Evolutionary conservation across 441 rosid species (phyloP), one percentile per base, ranked within the genome.

Genomic region (Sinapis alba): DNA sequence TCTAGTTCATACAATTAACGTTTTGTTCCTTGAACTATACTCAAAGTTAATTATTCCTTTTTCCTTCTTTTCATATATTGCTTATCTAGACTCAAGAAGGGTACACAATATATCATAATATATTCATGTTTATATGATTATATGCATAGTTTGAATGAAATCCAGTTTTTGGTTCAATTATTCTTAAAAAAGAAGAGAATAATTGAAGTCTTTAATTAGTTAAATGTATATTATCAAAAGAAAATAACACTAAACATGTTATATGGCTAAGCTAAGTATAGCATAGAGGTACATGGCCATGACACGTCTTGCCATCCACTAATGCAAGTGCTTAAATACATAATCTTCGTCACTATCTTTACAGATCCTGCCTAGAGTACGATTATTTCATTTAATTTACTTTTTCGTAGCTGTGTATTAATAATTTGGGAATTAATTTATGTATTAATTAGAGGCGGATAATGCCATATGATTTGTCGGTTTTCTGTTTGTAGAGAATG

Each of bases 311-410:
- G 62, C 62, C 67, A 78, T 72, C 74, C 74, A 78, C 81, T 45
- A 23, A 78, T 78, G 81, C 60, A 72, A 78, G 78, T 78, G 81
- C 71, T 68, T 73, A 73, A 74, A 78, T 73, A 64, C 78, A 78
- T 78, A 73, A 73, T 32, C 62, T 73, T 73, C 71, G 57, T 72
- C 77, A 72, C 53, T 53, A 66, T 66, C 73, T 78, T 73, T 72
- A 51, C 77, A 78, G 69, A 56, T 56, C 67, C 45, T 68, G 67
- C 71, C 50, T 56, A 62, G 13, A 54, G 64, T 54, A 68, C 57
- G 21, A 56, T 45, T 45, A 26, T 47, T 45, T 38, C 26, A 65
- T 6, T 26, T 34, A 18, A 9, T 24, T 24, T 28, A 13, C 15
- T 36, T 34, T 50, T 18, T 50, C 12, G 20, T 45, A 50, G 12